Conservation (phyloP, 495 filamentous ascomycete genomes). For the Penicillium herquei region DNA sequence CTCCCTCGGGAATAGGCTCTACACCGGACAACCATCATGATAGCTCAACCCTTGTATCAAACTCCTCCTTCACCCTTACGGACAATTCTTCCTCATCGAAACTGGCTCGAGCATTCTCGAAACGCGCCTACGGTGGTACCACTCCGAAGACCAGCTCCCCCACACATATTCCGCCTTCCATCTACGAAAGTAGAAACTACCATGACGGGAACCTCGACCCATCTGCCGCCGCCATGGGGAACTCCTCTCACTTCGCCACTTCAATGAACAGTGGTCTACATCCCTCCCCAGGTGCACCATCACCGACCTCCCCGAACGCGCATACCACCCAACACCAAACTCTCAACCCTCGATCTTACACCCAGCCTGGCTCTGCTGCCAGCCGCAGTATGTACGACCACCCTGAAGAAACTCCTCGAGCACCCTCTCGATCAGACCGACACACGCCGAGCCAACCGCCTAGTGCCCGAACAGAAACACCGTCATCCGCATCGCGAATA, state of each 20-base stretch:
- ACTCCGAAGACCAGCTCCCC: slow-evolving; percentile 80
- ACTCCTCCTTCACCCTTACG: slow-evolving; percentile 36
- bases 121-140: slow-evolving; percentile 75
- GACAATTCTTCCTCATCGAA: slow-evolving; percentile 26
- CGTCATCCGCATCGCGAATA: slow-evolving; percentile 38
- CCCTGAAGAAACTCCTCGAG: slow-evolving; percentile 37
- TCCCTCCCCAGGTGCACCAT: slow-evolving; percentile 69
- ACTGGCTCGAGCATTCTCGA: slow-evolving; percentile 62
- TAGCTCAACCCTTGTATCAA: slow-evolving; percentile 40
- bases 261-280: slow-evolving; percentile 70
- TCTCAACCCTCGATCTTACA: slow-evolving; percentile 49
- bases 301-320: slow-evolving; percentile 73
- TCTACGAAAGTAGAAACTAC: slow-evolving; percentile 53
- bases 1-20: slow-evolving; percentile 36
- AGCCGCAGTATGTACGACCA: slow-evolving; percentile 43
- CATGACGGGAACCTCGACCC: slow-evolving; percentile 58
- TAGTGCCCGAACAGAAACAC: slow-evolving; percentile 35
- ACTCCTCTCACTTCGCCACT: slow-evolving; percentile 71
- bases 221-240: slow-evolving; percentile 64
- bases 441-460: slow-evolving; percentile 42
- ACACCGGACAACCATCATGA: slow-evolving; percentile 31
- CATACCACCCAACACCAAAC: slow-evolving; percentile 49
- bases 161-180: slow-evolving; percentile 65
- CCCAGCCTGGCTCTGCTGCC: slow-evolving; percentile 30
- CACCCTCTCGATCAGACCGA: slow-evolving; percentile 33